A percentile compares a stretch with the other conserved stretches of the same genome.
Evolutionary conservation across 257 asterid species (phyloP).

Genomic region (Cordia subcordata): DNA sequence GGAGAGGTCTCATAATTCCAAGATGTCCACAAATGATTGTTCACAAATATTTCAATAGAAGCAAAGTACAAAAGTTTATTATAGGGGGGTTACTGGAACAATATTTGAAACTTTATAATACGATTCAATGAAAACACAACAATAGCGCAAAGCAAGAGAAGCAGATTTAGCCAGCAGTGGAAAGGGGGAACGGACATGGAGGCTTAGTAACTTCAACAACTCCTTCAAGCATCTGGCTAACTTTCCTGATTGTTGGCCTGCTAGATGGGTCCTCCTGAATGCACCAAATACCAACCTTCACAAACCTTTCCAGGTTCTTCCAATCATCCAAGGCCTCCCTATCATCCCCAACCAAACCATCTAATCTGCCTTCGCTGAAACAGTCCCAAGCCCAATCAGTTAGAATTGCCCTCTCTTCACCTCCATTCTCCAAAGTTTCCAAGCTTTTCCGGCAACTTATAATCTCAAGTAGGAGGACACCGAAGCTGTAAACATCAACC

Average conservation of each 20-base stretch:
- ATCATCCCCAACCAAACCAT: constrained; percentile 15
- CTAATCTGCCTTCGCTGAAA: constrained; percentile 4
- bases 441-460: constrained; percentile 32
- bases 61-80: too few species aligned
- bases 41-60: too few species aligned
- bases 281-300: constrained; percentile 67
- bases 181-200: constrained; percentile 29
- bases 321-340: constrained; percentile 17
- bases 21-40: too few species aligned
- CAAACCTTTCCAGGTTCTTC: constrained; percentile 26
- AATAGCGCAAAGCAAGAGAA: too few species aligned
- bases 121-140: too few species aligned
- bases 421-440: constrained; percentile 19
- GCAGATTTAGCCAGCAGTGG: background rate
- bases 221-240: constrained; percentile 58
- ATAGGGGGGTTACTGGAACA: too few species aligned
- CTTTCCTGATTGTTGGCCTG: constrained; percentile 56
- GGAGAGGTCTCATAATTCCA: too few species aligned
- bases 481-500: constrained; percentile 61
- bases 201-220: constrained; percentile 37
- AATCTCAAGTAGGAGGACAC: constrained; percentile 48
- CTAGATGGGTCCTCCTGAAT: constrained; percentile 48
- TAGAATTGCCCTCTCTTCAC: constrained; percentile 21
- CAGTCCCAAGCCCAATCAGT: constrained; percentile 22
- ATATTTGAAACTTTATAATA: too few species aligned